Evolutionary conservation across 768 basidiomycete genomes (phyloP), one percentile per base, ranked within the genome.

Genomic region (Leccinum disarticulatum): DNA sequence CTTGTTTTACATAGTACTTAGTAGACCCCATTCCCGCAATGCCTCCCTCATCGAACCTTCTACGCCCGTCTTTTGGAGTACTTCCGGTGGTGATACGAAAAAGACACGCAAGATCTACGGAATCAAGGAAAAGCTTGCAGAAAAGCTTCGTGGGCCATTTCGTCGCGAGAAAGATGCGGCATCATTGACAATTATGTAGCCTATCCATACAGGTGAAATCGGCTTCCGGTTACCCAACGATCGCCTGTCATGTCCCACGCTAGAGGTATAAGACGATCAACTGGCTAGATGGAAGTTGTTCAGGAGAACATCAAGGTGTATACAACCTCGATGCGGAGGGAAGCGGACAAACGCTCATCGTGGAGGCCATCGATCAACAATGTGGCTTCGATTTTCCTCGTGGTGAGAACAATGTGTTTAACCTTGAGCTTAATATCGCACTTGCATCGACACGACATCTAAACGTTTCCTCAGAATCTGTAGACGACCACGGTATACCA

Each of bases 41-140:
- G 0, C 8, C 10, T 22, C 4, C 0, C 36, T 15, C 1, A 27
- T 31, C 1, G 22, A 38, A 48, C 46, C 14, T 13, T 46, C 3
- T 19, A 31, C 55, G 8, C 25, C 55, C 22, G 22, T 55, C 6
- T 22, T 55, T n/a, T 54, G 46, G 10, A 11, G 19, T 2, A n/a
- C 38, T 11, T 9, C n/a, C 3, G 36, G 46, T 7, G 25, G 14
- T 2, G 51, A 57, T 13, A 1, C 17, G 4, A 28, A 38, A 15
- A 55, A 22, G 30, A 38, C 14, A 6, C 53, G 19, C 9, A 63
- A 55, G 31, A 33, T 33, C 31, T 10, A 3, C 31, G 4, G 22
- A 17, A 59, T 66, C 46, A 60, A 55, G 10, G 11, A 53, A 17
- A 19, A 6, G 13, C 1, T 58, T 6, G 46, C 55, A 4, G 22